phyloP scores from a whole-genome alignment of 2,329 filamentous ascomycete genomes.

The Exophiala bonariae region DNA sequence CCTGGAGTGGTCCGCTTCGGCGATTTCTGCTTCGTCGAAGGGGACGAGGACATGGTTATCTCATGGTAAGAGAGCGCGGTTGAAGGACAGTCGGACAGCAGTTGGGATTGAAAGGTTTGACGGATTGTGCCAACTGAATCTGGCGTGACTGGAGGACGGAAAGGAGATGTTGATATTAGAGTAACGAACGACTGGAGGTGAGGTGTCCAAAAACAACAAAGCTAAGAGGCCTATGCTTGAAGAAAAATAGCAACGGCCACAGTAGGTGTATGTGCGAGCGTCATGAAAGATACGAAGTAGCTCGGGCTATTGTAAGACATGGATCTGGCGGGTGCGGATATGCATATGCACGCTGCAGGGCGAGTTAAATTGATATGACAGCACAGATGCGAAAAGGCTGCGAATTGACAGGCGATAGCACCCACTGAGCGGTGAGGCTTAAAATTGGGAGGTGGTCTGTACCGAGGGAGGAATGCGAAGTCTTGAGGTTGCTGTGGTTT shows the following conservation, averaged over 20 bases:
- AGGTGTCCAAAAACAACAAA: constrained; percentile 21
- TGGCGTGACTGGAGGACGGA: neutral
- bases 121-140: constrained; percentile 4
- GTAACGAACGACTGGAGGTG: constrained; percentile 25
- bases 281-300: constrained; percentile 10
- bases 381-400: constrained; percentile 1
- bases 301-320: constrained; percentile 5
- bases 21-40: constrained; percentile 23
- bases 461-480: constrained; percentile 16
- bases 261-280: constrained; percentile 5
- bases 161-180: constrained; percentile 3
- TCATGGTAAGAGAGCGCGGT: constrained; percentile 14
- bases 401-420: constrained; percentile 13
- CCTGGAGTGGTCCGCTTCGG: constrained; percentile 41
- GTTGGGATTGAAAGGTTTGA: constrained; percentile 2
- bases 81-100: neutral
- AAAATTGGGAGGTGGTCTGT: constrained; percentile 15
- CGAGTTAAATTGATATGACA: constrained; percentile 24
- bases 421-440: constrained; percentile 12
- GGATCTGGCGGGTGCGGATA: constrained; percentile 15
- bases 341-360: constrained; percentile 30
- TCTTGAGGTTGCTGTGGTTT: too few species aligned
- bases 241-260: neutral
- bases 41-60: constrained; percentile 26
- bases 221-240: constrained; percentile 2